A percentile compares a stretch with the other conserved stretches of the same genome.
phyloP scores from a whole-genome alignment of 257 asterid species.

The Solanum piurae region DNA sequence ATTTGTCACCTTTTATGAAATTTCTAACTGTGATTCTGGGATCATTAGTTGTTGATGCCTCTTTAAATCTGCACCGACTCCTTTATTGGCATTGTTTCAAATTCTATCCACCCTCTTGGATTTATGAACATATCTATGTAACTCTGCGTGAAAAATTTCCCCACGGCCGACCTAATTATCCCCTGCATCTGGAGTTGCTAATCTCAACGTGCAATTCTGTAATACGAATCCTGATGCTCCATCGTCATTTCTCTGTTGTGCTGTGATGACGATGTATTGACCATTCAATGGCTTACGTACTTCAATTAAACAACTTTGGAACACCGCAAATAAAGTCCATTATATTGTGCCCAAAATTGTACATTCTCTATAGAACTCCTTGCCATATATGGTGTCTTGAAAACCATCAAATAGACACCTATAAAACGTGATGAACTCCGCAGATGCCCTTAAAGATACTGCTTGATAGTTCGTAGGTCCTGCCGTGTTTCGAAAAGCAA shows the following conservation, averaged over 20 bases:
- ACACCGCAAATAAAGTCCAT: neutral
- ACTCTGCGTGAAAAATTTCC: no score
- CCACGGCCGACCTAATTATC: neutral
- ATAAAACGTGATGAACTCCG: neutral
- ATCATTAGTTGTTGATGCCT: neutral
- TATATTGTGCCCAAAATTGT: neutral
- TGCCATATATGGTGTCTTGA: slow-evolving; percentile 4
- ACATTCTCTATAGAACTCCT: slow-evolving; percentile 1
- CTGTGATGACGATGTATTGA: neutral
- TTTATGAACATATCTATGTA: no score
- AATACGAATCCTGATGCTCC: neutral
- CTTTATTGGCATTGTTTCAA: neutral
- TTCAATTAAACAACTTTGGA: no score
- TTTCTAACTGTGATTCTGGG: neutral
- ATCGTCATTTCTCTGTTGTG: neutral
- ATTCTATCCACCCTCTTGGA: neutral
- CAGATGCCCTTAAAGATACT: neutral
- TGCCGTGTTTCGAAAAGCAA: neutral
- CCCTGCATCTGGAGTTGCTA: neutral
- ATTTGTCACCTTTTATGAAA: neutral
- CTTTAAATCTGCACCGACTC: neutral
- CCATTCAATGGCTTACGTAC: neutral
- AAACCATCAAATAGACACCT: slow-evolving; percentile 1
- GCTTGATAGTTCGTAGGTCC: neutral
- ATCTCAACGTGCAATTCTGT: neutral